phyloP scores from a whole-genome alignment of 805 yeast genomes.

The Candida rishiriensis region DNA sequence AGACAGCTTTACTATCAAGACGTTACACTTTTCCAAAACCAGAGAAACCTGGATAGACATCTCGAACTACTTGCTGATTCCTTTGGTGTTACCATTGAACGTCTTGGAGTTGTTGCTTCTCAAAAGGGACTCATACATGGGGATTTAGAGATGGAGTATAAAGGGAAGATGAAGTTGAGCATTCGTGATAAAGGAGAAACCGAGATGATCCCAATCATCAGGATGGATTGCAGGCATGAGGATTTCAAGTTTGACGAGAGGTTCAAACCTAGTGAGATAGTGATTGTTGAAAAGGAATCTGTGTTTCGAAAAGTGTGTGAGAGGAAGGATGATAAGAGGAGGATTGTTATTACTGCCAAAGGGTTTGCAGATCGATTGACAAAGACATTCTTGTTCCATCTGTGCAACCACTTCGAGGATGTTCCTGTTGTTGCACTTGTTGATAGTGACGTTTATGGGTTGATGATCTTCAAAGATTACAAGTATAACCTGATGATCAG shows the following conservation, averaged over 20 bases:
- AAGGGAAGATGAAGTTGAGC: constrained; percentile 9
- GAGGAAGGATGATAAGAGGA: neutral
- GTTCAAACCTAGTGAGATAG: constrained; percentile 26
- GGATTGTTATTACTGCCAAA: constrained; percentile 52
- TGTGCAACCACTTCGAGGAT: constrained; percentile 16
- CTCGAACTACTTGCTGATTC: constrained; percentile 36
- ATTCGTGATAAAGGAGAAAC: constrained; percentile 5
- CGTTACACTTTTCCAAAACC: constrained; percentile 46
- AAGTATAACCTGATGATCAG: constrained; percentile 13
- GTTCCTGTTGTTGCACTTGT: constrained; percentile 44
- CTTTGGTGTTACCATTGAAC: constrained; percentile 33
- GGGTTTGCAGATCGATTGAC: constrained; percentile 65
- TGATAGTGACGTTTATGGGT: constrained; percentile 65
- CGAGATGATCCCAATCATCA: constrained; percentile 38
- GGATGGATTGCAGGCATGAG: constrained; percentile 16
- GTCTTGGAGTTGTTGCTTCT: constrained; percentile 44
- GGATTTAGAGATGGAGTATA: constrained; percentile 22
- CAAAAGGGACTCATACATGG: constrained; percentile 55
- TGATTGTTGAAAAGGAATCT: constrained; percentile 52
- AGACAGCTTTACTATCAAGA: constrained; percentile 59
- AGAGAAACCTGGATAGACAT: constrained; percentile 35
- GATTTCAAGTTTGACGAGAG: constrained; percentile 10
- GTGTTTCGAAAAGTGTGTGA: constrained; percentile 34
- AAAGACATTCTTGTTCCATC: constrained; percentile 32
- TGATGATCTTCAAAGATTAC: constrained; percentile 44